Evolutionary conservation across 176 grass and related monocot genomes (phyloP), one percentile per base, ranked within the genome.

Genomic region (Panicum miliaceum): DNA sequence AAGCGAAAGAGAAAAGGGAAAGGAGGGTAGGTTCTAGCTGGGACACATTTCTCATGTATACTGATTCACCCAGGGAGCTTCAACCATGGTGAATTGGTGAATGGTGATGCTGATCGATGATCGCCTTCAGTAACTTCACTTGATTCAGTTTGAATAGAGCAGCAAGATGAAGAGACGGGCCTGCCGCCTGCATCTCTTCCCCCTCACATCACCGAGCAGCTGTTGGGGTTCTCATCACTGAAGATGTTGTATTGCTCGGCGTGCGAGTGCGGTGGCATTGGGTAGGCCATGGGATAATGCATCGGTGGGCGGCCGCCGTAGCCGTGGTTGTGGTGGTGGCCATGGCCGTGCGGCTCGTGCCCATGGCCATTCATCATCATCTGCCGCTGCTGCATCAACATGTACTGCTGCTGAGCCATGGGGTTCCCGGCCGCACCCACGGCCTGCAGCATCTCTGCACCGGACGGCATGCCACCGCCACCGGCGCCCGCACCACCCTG

Each of bases 161-260:
- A 7, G 79, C 42, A 16, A 50, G 6, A 68, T 13, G 61, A 60
- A 79, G 61, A 46, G 68, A 42, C 65, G 22, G 8, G 27, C 75
- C 27, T 22, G 29, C 29, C 29, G 29, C 29, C 53, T 5, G 67
- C 64, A 54, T 35, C 50, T 58, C 6, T 20, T 9, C 32, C 3
- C 37, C 6, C 81, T 95, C 93, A 95, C 93, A 95, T 95, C 51
- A 92, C 64, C 0, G 88, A 95, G 87, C 93, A 95, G 70, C 90
- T 92, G 80, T 89, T 88, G 52, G 93, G 78, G 64, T 95, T 90
- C 81, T 95, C 93, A 70, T 95, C 93, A 22, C 90, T 95, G 75
- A 95, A 95, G 82, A 88, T 81, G 81, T 88, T 94, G 74, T 92
- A 92, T 0, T 82, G 75, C 11, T 92, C 84, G 0, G 72, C 43